Conservation (phyloP, 2,329 filamentous ascomycete genomes). For the Diaporthe citri region DNA sequence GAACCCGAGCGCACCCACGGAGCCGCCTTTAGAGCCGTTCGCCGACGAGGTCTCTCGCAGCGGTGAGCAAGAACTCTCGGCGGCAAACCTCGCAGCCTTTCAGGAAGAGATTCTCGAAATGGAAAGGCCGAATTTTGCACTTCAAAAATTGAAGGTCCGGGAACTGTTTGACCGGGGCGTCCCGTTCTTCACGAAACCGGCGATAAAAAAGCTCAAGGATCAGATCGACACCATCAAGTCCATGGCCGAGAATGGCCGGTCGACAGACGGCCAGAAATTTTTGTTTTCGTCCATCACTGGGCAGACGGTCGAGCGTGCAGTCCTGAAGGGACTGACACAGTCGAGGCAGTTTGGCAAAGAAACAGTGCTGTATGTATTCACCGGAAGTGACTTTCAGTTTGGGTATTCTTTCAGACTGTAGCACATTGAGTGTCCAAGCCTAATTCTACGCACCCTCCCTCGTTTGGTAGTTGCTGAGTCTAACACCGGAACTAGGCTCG, state of each 20-base stretch:
- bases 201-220: not conserved
- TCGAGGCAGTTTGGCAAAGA: not conserved
- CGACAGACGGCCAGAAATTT: not conserved
- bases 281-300: not conserved
- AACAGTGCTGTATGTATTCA: not conserved
- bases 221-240: constrained; percentile 3
- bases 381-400: not conserved
- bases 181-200: not conserved
- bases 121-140: not conserved
- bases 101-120: not conserved
- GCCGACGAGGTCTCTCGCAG: not conserved
- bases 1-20: not conserved
- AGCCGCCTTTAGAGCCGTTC: not conserved
- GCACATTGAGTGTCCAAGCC: not conserved
- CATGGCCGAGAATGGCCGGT: not conserved
- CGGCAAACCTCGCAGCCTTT: not conserved
- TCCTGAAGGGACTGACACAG: not conserved
- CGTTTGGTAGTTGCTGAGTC: not conserved
- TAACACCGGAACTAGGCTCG: not conserved
- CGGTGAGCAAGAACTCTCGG: not conserved
- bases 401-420: not conserved
- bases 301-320: not conserved
- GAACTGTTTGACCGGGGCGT: not conserved
- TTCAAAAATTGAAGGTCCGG: not conserved
- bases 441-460: too few relatives aligned